These are phyloP conservation scores for Sideroxylon spinosum DNA, from an alignment of 179 eudicot genomes.

Conservation along the genomic window DNA sequence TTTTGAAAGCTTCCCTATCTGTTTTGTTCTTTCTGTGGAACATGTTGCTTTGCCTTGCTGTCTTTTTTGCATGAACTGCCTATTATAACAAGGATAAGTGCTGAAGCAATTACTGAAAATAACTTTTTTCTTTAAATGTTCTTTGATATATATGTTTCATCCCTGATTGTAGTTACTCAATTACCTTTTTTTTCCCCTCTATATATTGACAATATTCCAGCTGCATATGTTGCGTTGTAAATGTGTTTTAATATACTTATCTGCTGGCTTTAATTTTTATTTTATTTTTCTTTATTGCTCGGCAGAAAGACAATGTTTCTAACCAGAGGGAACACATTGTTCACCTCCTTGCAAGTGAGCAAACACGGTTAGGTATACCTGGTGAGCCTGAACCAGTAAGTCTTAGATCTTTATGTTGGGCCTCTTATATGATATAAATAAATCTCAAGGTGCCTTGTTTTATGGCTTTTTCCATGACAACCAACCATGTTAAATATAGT, in stretches of 20 bases:
- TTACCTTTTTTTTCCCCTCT: neutral
- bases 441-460: neutral
- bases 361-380: constrained; percentile 76
- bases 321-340: constrained; percentile 97
- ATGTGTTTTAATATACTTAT: no score
- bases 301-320: constrained; percentile 84
- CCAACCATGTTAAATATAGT: neutral
- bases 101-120: neutral
- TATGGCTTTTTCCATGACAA: neutral
- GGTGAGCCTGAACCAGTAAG: constrained; percentile 83
- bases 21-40: neutral
- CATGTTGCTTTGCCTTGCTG: neutral
- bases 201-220: neutral
- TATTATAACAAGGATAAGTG: neutral
- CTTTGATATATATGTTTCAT: constrained; percentile 6
- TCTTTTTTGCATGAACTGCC: neutral
- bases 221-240: neutral
- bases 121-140: neutral
- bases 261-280: neutral
- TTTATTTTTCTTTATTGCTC: constrained; percentile 20
- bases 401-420: constrained; percentile 5
- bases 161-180: neutral
- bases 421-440: neutral
- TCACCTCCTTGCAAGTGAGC: constrained; percentile 95
- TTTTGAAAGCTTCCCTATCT: neutral